phyloP scores from a whole-genome alignment of 768 basidiomycete species.

The Pleurotus cornucopiae region DNA sequence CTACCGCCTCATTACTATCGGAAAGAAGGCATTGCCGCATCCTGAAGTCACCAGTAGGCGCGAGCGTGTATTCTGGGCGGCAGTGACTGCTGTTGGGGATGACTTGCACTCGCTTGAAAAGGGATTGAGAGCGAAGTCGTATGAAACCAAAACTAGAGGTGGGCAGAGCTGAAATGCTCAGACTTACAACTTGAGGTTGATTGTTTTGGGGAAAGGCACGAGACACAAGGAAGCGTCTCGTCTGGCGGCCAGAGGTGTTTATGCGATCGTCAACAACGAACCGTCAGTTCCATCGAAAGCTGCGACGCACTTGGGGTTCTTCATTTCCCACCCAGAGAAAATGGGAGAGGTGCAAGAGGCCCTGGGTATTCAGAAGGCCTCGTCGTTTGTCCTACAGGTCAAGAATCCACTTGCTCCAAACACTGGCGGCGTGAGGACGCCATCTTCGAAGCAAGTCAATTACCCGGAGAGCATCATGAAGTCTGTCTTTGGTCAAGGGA shows the following conservation, averaged over 20 bases:
- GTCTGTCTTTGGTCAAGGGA: conserved; percentile 43
- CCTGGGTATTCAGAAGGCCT: conserved; percentile 48
- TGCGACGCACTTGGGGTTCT: conserved; percentile 54
- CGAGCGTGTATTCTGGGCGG: conserved; percentile 45
- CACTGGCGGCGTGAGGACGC: conserved; percentile 24
- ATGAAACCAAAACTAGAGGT: conserved; percentile 63
- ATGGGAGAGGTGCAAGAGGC: conserved; percentile 52
- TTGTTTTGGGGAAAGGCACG: conserved; percentile 28
- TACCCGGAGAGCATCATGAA: conserved; percentile 45
- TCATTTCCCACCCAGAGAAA: conserved; percentile 48
- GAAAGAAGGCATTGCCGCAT: conserved; percentile 57
- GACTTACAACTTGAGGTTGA: background rate
- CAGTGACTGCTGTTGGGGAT: conserved; percentile 45
- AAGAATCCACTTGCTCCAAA: conserved; percentile 54
- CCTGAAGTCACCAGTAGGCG: conserved; percentile 36
- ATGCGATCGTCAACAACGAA: conserved; percentile 52
- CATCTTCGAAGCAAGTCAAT: conserved; percentile 27
- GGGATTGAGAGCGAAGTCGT: conserved; percentile 45
- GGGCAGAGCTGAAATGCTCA: background rate
- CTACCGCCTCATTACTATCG: conserved; percentile 48
- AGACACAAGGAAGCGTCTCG: conserved; percentile 50
- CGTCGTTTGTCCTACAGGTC: conserved; percentile 55
- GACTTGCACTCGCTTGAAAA: conserved; percentile 43
- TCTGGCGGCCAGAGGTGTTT: conserved; percentile 53
- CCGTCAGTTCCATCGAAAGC: conserved; percentile 38